Percentiles rank a stretch among this genome's conserved stretches.
Conservation (phyloP, 768 basidiomycete genomes). For the Xerocomus brunneocitrinus region DNA sequence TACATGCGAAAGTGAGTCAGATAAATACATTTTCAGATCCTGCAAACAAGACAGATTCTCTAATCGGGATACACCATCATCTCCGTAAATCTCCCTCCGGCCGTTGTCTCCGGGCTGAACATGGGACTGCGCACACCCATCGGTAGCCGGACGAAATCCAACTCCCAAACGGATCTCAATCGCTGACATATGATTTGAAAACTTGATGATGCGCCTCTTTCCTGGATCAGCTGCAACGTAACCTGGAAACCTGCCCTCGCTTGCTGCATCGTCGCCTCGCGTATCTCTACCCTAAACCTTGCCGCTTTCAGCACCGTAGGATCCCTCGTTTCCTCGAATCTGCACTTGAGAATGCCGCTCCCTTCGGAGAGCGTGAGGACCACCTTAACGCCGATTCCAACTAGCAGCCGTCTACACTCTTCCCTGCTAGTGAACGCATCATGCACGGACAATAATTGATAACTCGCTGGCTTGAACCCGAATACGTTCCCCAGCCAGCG, state of each 20-base stretch:
- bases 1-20: not conserved
- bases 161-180: slow-evolving; percentile 65
- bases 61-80: slow-evolving; percentile 33
- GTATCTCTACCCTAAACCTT: slow-evolving; percentile 80
- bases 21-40: slow-evolving; percentile 9
- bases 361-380: slow-evolving; percentile 61
- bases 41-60: slow-evolving; percentile 10
- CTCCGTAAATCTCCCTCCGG: slow-evolving; percentile 26
- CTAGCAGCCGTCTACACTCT: slow-evolving; percentile 70
- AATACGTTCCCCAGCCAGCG: slow-evolving; percentile 89
- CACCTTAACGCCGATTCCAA: slow-evolving; percentile 65
- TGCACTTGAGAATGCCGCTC: slow-evolving; percentile 69
- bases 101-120: slow-evolving; percentile 29
- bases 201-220: slow-evolving; percentile 81
- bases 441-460: slow-evolving; percentile 52
- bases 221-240: slow-evolving; percentile 64
- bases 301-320: slow-evolving; percentile 59
- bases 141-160: slow-evolving; percentile 39
- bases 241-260: slow-evolving; percentile 48
- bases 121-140: slow-evolving; percentile 15
- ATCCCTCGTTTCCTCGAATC: slow-evolving; percentile 62
- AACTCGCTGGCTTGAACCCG: slow-evolving; percentile 69
- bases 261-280: slow-evolving; percentile 38
- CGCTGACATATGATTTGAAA: slow-evolving; percentile 72
- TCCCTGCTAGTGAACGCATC: slow-evolving; percentile 63